These are phyloP conservation scores for Pleurostoma richardsiae DNA, from an alignment of 2,329 filamentous ascomycete genomes.

Conservation along the genomic window DNA sequence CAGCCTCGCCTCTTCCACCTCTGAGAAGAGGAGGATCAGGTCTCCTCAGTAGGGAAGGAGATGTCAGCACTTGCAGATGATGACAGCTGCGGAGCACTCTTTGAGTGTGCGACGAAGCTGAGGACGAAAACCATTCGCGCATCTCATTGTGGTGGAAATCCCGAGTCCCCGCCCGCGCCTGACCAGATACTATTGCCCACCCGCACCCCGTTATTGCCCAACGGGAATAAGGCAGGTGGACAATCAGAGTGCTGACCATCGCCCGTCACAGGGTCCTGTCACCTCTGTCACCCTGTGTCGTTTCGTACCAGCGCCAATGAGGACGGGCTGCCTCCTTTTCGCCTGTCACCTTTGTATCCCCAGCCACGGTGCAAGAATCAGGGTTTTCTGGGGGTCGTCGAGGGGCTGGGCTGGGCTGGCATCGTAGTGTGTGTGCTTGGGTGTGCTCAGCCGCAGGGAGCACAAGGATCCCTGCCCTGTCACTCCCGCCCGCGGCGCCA, in stretches of 20 bases:
- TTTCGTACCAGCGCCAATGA: neutral
- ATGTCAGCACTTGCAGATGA: too few species aligned
- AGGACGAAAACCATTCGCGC: neutral
- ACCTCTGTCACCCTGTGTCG: neutral
- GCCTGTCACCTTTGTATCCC: neutral
- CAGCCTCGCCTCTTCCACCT: too few species aligned
- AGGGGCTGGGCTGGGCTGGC: neutral
- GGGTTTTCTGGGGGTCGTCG: neutral
- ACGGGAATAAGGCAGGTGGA: neutral
- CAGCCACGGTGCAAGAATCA: too few species aligned
- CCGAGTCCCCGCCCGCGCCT: neutral
- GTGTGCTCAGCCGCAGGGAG: neutral
- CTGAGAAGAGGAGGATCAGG: too few species aligned
- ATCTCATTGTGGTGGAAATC: neutral
- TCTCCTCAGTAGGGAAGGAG: too few species aligned
- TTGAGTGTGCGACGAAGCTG: too few species aligned
- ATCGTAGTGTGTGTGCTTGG: neutral
- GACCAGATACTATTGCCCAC: neutral
- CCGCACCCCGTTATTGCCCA: neutral
- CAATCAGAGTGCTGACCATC: neutral
- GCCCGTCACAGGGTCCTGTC: neutral
- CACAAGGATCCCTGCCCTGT: neutral
- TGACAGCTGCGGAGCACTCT: too few species aligned
- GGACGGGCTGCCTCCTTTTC: neutral
- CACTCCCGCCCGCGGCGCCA: neutral